These are phyloP conservation scores for Ogataea hybrid DNA, from an alignment of 1,139 yeast genomes.

Conservation along the genomic window DNA sequence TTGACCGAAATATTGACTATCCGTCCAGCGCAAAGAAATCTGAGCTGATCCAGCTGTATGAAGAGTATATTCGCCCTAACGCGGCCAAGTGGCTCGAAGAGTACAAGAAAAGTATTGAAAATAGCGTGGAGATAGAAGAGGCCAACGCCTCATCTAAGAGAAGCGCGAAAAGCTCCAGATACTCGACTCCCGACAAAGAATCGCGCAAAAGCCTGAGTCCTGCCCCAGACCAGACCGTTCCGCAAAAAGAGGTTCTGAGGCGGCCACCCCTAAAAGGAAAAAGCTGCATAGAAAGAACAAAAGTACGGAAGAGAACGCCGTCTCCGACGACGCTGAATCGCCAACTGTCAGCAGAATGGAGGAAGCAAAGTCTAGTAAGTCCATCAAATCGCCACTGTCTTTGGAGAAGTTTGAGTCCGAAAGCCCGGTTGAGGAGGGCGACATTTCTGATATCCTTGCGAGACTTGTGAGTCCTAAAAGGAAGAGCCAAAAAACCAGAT, in stretches of 20 bases:
- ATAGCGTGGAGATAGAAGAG: constrained; percentile 9
- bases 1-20: constrained; percentile 53
- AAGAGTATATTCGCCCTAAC: constrained; percentile 43
- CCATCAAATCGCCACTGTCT: constrained; percentile 15
- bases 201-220: constrained; percentile 3
- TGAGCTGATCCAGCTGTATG: constrained; percentile 53
- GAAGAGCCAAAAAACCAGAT: too few species aligned
- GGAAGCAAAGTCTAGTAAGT: neutral
- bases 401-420: constrained; percentile 24
- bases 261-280: constrained; percentile 15
- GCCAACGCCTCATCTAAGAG: constrained; percentile 13
- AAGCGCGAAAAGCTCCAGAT: constrained; percentile 14
- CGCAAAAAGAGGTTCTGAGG: constrained; percentile 18
- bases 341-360: constrained; percentile 10
- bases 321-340: constrained; percentile 14
- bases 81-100: constrained; percentile 36
- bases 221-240: constrained; percentile 13
- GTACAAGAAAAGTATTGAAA: constrained; percentile 15
- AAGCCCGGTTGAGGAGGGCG: constrained; percentile 9
- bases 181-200: constrained; percentile 21
- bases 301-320: constrained; percentile 10
- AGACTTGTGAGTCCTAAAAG: constrained; percentile 4
- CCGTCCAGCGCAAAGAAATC: constrained; percentile 64
- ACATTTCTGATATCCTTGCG: constrained; percentile 1
- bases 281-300: constrained; percentile 13